Evolutionary conservation across 345 rosid species (phyloP), one percentile per base, ranked within the genome.

Genomic region (Hirschfeldia incana): DNA sequence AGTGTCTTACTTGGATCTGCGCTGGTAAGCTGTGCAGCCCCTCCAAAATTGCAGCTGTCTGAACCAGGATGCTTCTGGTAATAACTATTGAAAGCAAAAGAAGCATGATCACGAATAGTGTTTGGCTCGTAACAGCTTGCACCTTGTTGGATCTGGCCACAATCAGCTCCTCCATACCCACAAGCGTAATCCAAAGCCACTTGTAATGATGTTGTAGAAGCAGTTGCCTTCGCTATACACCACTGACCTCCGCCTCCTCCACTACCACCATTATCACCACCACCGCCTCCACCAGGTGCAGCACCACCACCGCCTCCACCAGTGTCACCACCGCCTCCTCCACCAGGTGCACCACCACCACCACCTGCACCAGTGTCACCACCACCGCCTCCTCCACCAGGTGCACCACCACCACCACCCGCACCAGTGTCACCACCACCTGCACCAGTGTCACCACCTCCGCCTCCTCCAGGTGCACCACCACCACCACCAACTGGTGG

Each of bases 111-210:
- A 5, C 66, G 85, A 26, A 89, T 0, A 4, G 89, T 89, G 80
- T 75, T 89, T 3, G 98, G 98, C 27, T 96, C 87, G 75, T 88
- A 91, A 70, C 99, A 95, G 77, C 84, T 84, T 67, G 69, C 94
- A 59, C 92, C 94, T 4, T 85, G 65, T 84, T 93, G 98, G 81
- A 93, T 70, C 28, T 89, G 77, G 0, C 96, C 88, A 84, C 99
- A 95, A 77, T 93, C 99, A 44, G 99, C 88, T 44, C 98, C 98
- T 59, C 97, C 98, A 44, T 87, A 93, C 42, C 99, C 98, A 32
- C 99, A 95, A 29, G 98, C 98, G 15, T 93, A 95, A 83, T 95
- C 99, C 61, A 95, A 84, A 68, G 99, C 98, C 49, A 95, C 99
- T 76, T 95, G 99, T 63, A 93, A 81, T 59, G 97, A 88, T 44